Base-by-base conservation (phyloP, 495 filamentous ascomycete species). In the Penicillium paxilli region DNA sequence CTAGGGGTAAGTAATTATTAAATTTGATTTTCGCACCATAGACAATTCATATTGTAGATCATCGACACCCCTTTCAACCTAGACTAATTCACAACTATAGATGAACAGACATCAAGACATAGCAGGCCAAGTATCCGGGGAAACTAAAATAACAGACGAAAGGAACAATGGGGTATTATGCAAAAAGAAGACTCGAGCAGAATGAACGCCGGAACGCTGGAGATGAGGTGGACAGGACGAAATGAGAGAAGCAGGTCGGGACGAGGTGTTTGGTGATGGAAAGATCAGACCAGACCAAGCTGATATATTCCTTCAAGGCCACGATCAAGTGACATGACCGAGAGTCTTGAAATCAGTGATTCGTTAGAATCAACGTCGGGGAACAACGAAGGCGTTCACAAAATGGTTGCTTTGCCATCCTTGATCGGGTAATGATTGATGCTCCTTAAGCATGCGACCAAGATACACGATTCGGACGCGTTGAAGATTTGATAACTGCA, bases 361-460 rank as follows among this genome's bases (percentile, higher is more conserved):
- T 37, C 33, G 14, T 37, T 24, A 38, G 19, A 42, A 42, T 2
- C 23, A 48, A 11, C 20, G 42, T 8, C 64, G 70, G 7, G 63
- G 61, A 59, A 88, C 87, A 47, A 96, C 84, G 51, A 94, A 66
- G 6, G 89, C 91, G 65, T 93, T 96, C 48, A 96, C 69, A 20
- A 93, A 77, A 68, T 92, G 80, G 19, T 84, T 89, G 49, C 81
- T 76, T 59, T 84, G 80, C 89, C 90, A 96, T 22, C 88, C 88
- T 59, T 92, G 89, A 24, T 74, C 78, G 16, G 69, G 63, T 14
- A 96, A 65, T 0, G 87, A 71, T 21, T 78, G 61, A 26, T 77
- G 75, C 58, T 94, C 90, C 51, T 86, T 83, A 14, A 96, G 77
- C 32, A 92, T 80, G 62, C 82, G 87, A 46, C 92, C 92, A 65